These are phyloP conservation scores for Fusarium gaditjirri DNA, from an alignment of 2,329 filamentous ascomycete genomes.

Conservation along the genomic window DNA sequence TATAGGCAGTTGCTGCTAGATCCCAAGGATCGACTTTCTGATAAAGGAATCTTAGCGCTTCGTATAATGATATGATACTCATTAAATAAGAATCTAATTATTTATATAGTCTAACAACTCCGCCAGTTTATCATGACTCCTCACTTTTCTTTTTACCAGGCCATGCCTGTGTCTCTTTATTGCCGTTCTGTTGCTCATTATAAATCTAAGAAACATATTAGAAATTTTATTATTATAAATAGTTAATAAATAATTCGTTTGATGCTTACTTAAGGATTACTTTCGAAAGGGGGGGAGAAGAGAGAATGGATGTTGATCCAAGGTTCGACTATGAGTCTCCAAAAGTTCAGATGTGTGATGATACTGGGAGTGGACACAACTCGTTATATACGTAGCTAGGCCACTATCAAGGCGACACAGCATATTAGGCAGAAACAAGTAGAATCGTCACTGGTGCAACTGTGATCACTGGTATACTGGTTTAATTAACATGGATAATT, in stretches of 20 bases:
- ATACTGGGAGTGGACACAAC: neutral
- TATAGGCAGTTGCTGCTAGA: neutral
- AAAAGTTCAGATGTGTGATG: neutral
- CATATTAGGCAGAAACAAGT: neutral
- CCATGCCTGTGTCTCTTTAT: neutral
- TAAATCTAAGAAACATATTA: neutral
- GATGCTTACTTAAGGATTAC: neutral
- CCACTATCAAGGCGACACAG: neutral
- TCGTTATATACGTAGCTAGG: neutral
- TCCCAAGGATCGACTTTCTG: accelerated
- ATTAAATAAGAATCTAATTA: too few species aligned
- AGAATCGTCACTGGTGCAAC: neutral
- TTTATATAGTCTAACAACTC: neutral
- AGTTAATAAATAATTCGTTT: neutral
- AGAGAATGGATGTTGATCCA: neutral
- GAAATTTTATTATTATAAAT: neutral
- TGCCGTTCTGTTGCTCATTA: neutral
- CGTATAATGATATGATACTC: neutral
- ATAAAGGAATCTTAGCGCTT: neutral
- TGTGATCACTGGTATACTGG: neutral
- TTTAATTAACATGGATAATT: neutral
- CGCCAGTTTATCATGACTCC: neutral
- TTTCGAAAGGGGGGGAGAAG: neutral
- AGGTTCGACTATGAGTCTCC: neutral
- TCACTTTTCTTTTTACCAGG: neutral